Percentiles rank a stretch among this genome's conserved stretches.
These are phyloP conservation scores for Dichotomocladium elegans DNA, from an alignment of 371 early-diverging fungal species.

Conservation along the genomic window DNA sequence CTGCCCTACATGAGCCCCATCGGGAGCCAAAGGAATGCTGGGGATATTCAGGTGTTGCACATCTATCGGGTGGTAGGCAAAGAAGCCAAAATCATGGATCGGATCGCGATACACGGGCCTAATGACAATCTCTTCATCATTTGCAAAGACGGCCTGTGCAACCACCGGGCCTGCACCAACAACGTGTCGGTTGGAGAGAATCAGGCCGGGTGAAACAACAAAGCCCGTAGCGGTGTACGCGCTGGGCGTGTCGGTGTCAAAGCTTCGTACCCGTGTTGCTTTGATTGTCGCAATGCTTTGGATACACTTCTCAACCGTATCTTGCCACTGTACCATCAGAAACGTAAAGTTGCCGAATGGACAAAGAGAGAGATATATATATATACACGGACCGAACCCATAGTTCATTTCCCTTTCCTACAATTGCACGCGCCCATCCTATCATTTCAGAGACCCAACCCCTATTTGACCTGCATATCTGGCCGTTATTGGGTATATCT, in stretches of 20 bases:
- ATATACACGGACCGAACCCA: no score
- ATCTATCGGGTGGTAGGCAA: conserved; percentile 75
- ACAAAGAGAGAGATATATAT: neutral
- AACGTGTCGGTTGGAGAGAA: conserved; percentile 91
- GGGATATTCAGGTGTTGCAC: conserved; percentile 68
- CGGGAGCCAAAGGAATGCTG: conserved; percentile 70
- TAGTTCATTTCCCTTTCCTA: no score
- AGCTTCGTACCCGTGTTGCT: conserved; percentile 75
- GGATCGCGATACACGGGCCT: conserved; percentile 79
- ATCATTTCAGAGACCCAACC: no score
- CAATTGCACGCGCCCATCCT: no score
- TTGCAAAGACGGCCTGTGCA: conserved; percentile 74
- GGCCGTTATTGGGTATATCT: no score
- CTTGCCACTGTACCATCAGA: conserved; percentile 62
- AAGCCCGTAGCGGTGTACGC: conserved; percentile 85
- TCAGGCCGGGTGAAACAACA: conserved; percentile 77
- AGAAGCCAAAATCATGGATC: conserved; percentile 91
- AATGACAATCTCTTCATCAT: conserved; percentile 88
- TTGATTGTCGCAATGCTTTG: conserved; percentile 84
- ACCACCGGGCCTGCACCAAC: conserved; percentile 82
- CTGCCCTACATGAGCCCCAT: conserved; percentile 73
- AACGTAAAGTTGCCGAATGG: neutral
- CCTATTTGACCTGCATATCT: no score
- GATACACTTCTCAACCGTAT: conserved; percentile 69
- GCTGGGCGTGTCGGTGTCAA: conserved; percentile 88